phyloP scores from a whole-genome alignment of 2,329 filamentous ascomycete genomes.

The Calonectria leucothoes region DNA sequence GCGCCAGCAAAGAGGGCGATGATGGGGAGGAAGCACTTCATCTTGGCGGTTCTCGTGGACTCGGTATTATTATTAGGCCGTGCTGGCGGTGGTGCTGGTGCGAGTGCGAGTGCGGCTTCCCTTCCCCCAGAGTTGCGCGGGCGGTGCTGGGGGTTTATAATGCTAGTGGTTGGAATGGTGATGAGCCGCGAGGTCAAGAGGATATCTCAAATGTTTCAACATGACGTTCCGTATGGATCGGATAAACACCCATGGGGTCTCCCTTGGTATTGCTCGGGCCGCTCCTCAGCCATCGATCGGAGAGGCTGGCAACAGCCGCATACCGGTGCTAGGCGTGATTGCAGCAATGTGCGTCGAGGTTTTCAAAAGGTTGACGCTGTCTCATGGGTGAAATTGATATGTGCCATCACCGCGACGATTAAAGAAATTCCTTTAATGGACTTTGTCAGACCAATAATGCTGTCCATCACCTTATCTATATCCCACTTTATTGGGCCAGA shows the following conservation, averaged over 20 bases:
- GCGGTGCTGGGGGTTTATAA: background rate
- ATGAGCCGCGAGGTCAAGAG: background rate
- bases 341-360: background rate
- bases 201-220: background rate
- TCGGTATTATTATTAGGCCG: background rate
- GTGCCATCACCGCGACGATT: rapidly evolving
- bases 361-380: background rate
- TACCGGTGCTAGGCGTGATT: background rate
- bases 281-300: background rate
- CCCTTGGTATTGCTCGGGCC: background rate
- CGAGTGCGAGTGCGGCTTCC: background rate
- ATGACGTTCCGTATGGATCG: background rate
- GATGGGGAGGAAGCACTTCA: background rate
- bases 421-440: background rate
- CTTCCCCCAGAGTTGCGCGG: background rate
- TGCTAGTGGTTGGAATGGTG: background rate
- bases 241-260: background rate
- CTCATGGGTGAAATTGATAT: background rate
- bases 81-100: background rate
- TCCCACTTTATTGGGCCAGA: background rate
- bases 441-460: background rate
- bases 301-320: background rate
- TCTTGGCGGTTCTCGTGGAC: background rate
- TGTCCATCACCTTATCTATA: background rate
- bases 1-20: background rate